Evolutionary conservation across 306 rosid genomes (phyloP).

Genomic region (Medicago ruthenica): DNA sequence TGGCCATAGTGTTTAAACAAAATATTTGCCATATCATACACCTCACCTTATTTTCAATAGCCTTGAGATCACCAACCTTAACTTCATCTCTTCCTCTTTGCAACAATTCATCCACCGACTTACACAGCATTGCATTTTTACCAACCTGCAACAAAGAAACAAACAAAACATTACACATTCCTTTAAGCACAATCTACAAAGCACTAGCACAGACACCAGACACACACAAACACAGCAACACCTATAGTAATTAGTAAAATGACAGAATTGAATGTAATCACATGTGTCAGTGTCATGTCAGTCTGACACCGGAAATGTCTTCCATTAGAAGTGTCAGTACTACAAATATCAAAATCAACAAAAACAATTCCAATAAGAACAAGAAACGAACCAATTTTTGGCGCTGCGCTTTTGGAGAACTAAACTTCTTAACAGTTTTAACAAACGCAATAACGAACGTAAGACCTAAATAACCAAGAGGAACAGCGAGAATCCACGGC

Average conservation of each 20-base stretch:
- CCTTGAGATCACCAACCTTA: constrained; percentile 60
- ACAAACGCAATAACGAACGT: constrained; percentile 82
- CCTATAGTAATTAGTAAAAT: too few species aligned
- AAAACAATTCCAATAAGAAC: neutral
- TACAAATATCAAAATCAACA: too few species aligned
- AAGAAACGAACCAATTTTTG: constrained; percentile 59
- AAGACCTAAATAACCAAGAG: constrained; percentile 72
- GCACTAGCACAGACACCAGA: too few species aligned
- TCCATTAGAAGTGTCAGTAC: too few species aligned
- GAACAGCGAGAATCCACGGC: constrained; percentile 92
- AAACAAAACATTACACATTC: neutral
- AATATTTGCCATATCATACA: constrained; percentile 16
- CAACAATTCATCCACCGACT: constrained; percentile 69
- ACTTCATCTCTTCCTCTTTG: constrained; percentile 66
- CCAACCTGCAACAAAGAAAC: constrained; percentile 55
- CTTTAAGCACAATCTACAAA: too few species aligned
- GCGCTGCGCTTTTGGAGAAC: constrained; percentile 88
- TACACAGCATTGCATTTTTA: constrained; percentile 77
- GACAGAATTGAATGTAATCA: too few species aligned
- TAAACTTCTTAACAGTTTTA: constrained; percentile 68
- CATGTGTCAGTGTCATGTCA: too few species aligned
- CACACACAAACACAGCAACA: too few species aligned
- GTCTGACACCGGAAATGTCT: too few species aligned
- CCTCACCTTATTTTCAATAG: constrained; percentile 69
- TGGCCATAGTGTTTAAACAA: neutral